phyloP scores from a whole-genome alignment of 331 rosid genomes.

The Telfairia occidentalis region DNA sequence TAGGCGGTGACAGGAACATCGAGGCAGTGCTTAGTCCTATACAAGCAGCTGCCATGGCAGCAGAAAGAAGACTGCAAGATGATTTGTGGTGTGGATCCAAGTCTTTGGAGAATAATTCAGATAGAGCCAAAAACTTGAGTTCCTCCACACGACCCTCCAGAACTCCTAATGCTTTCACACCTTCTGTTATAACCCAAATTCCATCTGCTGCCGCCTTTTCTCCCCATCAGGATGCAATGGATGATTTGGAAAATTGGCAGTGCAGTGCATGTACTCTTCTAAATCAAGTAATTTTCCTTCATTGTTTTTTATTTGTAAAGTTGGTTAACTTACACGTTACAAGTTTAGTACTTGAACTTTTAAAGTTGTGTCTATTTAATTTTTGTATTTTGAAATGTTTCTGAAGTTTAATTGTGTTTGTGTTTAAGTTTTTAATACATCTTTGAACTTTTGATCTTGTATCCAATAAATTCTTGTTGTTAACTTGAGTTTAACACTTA shows the following conservation, averaged over 20 bases:
- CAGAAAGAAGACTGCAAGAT: conserved; percentile 48
- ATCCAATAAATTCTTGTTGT: too few species aligned
- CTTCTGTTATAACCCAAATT: conserved; percentile 17
- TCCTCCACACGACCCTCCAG: conserved; percentile 23
- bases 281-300: conserved; percentile 27
- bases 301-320: neutral
- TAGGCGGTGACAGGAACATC: conserved; percentile 42
- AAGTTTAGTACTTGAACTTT: neutral
- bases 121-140: conserved; percentile 8
- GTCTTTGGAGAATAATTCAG: conserved; percentile 18
- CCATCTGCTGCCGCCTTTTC: conserved; percentile 3
- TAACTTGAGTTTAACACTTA: too few species aligned
- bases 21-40: conserved; percentile 41
- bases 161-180: conserved; percentile 9
- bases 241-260: conserved; percentile 30
- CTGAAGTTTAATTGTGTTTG: too few species aligned
- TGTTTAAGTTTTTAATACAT: too few species aligned
- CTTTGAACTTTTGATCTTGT: too few species aligned
- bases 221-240: conserved; percentile 10
- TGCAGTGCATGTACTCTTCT: conserved; percentile 39
- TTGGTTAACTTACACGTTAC: neutral
- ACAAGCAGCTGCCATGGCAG: conserved; percentile 61
- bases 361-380: neutral
- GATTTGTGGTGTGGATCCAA: conserved; percentile 58
- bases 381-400: too few species aligned